These are phyloP conservation scores for Eucalyptus decipiens DNA, from an alignment of 345 rosid genomes.

Conservation along the genomic window DNA sequence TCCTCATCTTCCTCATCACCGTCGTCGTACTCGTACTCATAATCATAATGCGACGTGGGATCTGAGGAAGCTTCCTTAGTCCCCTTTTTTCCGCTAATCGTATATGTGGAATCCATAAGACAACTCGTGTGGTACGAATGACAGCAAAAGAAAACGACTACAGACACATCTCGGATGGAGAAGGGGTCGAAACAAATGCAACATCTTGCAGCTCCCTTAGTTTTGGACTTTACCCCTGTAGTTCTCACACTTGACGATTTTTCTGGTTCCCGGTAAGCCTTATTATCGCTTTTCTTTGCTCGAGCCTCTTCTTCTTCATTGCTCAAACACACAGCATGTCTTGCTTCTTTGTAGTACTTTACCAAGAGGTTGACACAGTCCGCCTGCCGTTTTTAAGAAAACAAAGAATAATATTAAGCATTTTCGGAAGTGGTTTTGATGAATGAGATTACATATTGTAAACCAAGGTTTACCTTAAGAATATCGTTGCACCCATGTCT, in stretches of 20 bases:
- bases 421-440: neutral
- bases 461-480: constrained; percentile 52
- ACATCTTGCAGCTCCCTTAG: constrained; percentile 80
- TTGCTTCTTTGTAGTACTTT: constrained; percentile 88
- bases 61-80: constrained; percentile 7
- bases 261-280: constrained; percentile 32
- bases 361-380: constrained; percentile 86
- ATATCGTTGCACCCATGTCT: constrained; percentile 97
- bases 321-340: constrained; percentile 59
- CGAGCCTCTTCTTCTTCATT: constrained; percentile 59
- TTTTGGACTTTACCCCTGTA: constrained; percentile 82
- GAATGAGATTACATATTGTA: neutral
- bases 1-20: constrained; percentile 35
- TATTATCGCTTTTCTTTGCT: constrained; percentile 30
- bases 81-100: constrained; percentile 22
- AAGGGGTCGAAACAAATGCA: constrained; percentile 94
- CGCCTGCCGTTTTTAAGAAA: constrained; percentile 36
- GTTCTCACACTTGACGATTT: constrained; percentile 23
- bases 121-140: constrained; percentile 87
- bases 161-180: constrained; percentile 68
- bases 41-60: neutral
- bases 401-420: neutral
- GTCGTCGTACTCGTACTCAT: constrained; percentile 23
- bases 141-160: constrained; percentile 83
- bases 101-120: constrained; percentile 69